Evolutionary conservation across 2,329 filamentous ascomycete genomes (phyloP).

Genomic region (Cordyceps farinosa): DNA sequence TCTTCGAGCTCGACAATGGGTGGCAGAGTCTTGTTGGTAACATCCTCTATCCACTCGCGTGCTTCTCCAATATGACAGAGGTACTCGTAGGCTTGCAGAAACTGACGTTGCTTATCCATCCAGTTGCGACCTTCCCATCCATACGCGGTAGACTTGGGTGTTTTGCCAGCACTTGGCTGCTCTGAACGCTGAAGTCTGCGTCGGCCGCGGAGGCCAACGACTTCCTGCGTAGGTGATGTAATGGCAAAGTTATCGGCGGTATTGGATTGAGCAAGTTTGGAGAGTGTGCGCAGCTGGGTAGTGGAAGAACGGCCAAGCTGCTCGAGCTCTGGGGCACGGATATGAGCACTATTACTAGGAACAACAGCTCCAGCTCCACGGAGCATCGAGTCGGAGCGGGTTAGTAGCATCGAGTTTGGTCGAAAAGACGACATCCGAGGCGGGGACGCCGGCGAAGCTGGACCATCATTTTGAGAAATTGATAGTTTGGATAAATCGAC

Average conservation of each 20-base stretch:
- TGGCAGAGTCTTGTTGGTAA: constrained; percentile 79
- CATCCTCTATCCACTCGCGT: constrained; percentile 96
- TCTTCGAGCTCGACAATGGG: constrained; percentile 94
- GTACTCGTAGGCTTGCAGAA: constrained; percentile 95
- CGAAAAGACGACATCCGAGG: constrained; percentile 42
- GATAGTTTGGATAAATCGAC: constrained; percentile 58
- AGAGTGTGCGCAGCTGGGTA: constrained; percentile 81
- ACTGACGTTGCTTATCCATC: constrained; percentile 99
- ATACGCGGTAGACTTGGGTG: constrained; percentile 51
- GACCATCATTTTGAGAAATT: constrained; percentile 42
- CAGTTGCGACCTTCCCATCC: constrained; percentile 83
- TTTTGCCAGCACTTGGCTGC: constrained; percentile 45
- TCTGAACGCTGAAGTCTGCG: constrained; percentile 73
- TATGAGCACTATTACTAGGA: constrained; percentile 37
- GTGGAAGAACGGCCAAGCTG: constrained; percentile 85
- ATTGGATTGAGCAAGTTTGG: constrained; percentile 72
- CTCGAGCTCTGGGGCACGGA: constrained; percentile 71
- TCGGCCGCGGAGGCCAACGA: constrained; percentile 81
- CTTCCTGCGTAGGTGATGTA: constrained; percentile 74
- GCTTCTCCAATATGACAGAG: constrained; percentile 98
- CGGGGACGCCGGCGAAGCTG: constrained; percentile 41
- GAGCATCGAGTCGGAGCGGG: constrained; percentile 53
- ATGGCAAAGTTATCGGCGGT: constrained; percentile 78
- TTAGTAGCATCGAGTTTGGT: constrained; percentile 60
- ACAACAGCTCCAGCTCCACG: constrained; percentile 32